phyloP scores from a whole-genome alignment of 192 early-diverging fungal genomes.

The Rhizophlyctis rosea region DNA sequence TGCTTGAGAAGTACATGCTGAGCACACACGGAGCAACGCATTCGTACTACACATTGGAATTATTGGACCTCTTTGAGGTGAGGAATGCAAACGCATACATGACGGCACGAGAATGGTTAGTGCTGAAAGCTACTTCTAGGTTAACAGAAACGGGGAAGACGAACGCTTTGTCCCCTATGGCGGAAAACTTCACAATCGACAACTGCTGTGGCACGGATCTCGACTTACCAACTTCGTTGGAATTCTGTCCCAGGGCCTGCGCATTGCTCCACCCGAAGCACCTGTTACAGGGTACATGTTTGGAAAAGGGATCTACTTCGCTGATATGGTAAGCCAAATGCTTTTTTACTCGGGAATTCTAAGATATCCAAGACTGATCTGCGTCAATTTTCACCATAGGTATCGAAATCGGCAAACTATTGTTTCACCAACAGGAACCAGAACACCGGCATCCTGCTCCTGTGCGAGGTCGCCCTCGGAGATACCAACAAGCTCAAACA shows the following conservation, averaged over 20 bases:
- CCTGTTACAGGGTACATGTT: slow-evolving; percentile 64
- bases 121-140: slow-evolving; percentile 33
- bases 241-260: slow-evolving; percentile 63
- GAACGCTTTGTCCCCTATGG: slow-evolving; percentile 41
- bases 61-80: slow-evolving; percentile 42
- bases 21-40: slow-evolving; percentile 70
- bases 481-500: slow-evolving; percentile 33
- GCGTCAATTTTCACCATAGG: slow-evolving; percentile 1
- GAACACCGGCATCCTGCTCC: slow-evolving; percentile 58
- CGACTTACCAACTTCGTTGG: slow-evolving; percentile 73
- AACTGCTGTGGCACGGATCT: slow-evolving; percentile 79
- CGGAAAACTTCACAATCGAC: slow-evolving; percentile 51
- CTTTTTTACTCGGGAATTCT: not conserved
- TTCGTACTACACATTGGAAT: slow-evolving; percentile 31
- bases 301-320: slow-evolving; percentile 83
- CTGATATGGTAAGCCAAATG: slow-evolving; percentile 71
- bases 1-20: slow-evolving; percentile 57
- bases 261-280: slow-evolving; percentile 69
- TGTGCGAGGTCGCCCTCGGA: slow-evolving; percentile 80
- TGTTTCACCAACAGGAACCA: slow-evolving; percentile 39
- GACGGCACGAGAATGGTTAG: not conserved
- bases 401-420: slow-evolving; percentile 73
- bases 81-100: not conserved
- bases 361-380: slow-evolving; percentile 1
- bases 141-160: slow-evolving; percentile 59